These are phyloP conservation scores for Botrytis medusae DNA, from an alignment of 2,329 filamentous ascomycete genomes.

Conservation along the genomic window DNA sequence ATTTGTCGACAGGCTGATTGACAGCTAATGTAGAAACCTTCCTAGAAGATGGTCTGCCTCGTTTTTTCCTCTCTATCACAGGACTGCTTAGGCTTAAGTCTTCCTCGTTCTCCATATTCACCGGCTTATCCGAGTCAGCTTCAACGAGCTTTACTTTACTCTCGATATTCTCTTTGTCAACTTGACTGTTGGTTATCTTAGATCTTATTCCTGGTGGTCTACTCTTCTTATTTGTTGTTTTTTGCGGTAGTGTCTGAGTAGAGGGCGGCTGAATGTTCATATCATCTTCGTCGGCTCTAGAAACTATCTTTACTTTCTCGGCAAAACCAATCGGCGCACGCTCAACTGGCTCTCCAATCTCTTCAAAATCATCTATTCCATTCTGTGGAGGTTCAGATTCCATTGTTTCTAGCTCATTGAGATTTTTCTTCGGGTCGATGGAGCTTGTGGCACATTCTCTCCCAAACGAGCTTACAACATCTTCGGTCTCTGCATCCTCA, in stretches of 20 bases:
- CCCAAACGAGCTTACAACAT: constrained; percentile 12
- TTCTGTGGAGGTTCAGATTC: not conserved
- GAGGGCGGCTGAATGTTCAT: not conserved
- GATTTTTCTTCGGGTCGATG: not conserved
- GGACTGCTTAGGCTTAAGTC: not conserved
- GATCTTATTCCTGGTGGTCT: constrained; percentile 4
- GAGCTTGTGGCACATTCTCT: constrained; percentile 20
- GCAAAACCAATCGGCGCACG: not conserved
- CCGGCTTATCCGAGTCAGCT: not conserved
- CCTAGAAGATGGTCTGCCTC: not conserved
- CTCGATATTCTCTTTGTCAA: not conserved
- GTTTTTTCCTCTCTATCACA: not conserved
- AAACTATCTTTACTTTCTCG: not conserved
- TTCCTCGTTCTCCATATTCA: not conserved
- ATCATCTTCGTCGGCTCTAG: not conserved
- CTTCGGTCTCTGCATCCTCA: not conserved
- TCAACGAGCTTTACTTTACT: not conserved
- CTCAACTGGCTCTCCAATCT: not conserved
- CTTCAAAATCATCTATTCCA: not conserved
- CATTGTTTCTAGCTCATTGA: not conserved
- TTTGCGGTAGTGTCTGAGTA: not conserved
- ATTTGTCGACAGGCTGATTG: not conserved
- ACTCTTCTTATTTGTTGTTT: not conserved
- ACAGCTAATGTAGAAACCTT: not conserved
- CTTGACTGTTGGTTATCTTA: not conserved